Evolutionary conservation across 2,329 filamentous ascomycete species (phyloP).

Genomic region (Curvularia sp.): DNA sequence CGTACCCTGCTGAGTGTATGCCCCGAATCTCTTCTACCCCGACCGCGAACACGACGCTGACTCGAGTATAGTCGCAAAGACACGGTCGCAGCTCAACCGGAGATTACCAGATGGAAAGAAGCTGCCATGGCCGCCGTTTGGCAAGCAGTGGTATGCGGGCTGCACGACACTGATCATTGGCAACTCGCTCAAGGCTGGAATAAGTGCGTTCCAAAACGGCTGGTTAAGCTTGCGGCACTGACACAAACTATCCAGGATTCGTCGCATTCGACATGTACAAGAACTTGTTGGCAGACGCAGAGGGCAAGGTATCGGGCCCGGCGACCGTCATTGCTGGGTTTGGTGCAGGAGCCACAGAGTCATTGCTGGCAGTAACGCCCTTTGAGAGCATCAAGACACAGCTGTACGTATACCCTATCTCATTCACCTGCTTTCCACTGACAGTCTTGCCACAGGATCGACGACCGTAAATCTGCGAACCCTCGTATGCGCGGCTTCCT

Average conservation of each 20-base stretch:
- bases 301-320: slow-evolving; percentile 89
- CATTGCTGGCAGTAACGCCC: slow-evolving; percentile 89
- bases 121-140: slow-evolving; percentile 93
- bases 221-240: slow-evolving; percentile 2
- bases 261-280: slow-evolving; percentile 98
- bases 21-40: slow-evolving; percentile 1
- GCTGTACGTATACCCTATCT: slow-evolving; percentile 56
- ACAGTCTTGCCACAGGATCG: slow-evolving; percentile 66
- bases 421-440: not conserved
- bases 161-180: slow-evolving; percentile 97
- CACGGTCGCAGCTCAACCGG: slow-evolving; percentile 89
- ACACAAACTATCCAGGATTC: slow-evolving; percentile 65
- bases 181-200: slow-evolving; percentile 94
- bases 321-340: slow-evolving; percentile 93
- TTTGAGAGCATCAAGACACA: slow-evolving; percentile 99
- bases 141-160: slow-evolving; percentile 93
- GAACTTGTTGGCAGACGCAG: slow-evolving; percentile 75
- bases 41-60: slow-evolving; percentile 19
- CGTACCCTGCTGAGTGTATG: slow-evolving; percentile 91
- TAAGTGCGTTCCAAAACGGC: slow-evolving; percentile 67
- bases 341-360: slow-evolving; percentile 93
- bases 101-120: slow-evolving; percentile 81
- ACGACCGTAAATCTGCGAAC: slow-evolving; percentile 85
- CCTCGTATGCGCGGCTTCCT: slow-evolving; percentile 92
- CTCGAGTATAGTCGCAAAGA: slow-evolving; percentile 77